Evolutionary conservation across 192 early-diverging fungal genomes (phyloP), one percentile per base, ranked within the genome.

Genomic region (Umbelopsis isabellina): DNA sequence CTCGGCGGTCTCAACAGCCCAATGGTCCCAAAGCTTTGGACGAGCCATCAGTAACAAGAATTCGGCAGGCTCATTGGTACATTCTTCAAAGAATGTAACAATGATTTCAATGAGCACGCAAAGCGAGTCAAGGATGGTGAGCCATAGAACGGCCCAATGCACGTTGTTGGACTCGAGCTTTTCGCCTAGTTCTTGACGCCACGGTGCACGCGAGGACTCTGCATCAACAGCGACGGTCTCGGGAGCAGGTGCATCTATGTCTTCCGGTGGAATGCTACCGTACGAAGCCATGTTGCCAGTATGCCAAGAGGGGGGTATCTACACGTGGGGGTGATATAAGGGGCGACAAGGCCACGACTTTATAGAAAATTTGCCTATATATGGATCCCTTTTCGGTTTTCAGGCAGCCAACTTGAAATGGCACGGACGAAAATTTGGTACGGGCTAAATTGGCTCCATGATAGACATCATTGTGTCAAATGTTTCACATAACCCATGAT

Each of bases 1-100:
- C 25, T 78, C 77, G 15, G 83, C 70, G 20, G 79, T 23, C 68
- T 83, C 80, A 25, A 84, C 49, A 52, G 80, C 4, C 69, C 74
- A 65, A 25, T 74, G 21, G 46, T 80, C 81, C 66, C 46, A n/a
- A 3, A 35, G 11, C 22, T 37, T 33, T 8, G 35, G 22, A n/a
- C n/a, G 13, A 15, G 41, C 49, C 20, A 44, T 33, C 49, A 48
- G 18, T 18, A 35, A 53, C 61, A 70, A 20, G 16, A 67, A 27
- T n/a, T 49, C 21, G 22, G 10, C 5, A 20, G 23, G 35, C 5
- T 44, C 65, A 13, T n/a, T 51, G 13, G 69, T 25, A 22, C 73
- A 79, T 45, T 79, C 77, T 41, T 79, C 72, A 25, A 79, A 79
- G 16, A 79, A 75, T 4, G 72, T 70, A 45, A 70, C 64, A 18